Evolutionary conservation across 2,329 filamentous ascomycete species (phyloP), one percentile per base, ranked within the genome.

Genomic region (Calonectria leucothoes): DNA sequence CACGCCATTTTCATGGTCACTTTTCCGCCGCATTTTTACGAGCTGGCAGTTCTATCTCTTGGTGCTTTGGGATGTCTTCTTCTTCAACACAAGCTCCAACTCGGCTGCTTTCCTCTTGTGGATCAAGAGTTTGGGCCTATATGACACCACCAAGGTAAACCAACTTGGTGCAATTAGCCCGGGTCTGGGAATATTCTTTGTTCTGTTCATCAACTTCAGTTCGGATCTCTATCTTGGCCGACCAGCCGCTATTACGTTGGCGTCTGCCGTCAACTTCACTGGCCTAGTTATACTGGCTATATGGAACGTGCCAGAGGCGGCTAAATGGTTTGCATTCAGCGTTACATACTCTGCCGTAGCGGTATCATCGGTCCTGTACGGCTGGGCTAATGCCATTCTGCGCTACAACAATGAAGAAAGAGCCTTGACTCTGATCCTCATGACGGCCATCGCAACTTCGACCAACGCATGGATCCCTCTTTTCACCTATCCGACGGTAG

Each of bases 151-250:
- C 10, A 74, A 42, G 5, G 33, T 77, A 17, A 77, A 77, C 52
- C 69, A 77, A 3, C 63, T 77, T 7, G 75, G 70, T 42, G 72
- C 74, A 3, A 77, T 77, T 35, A 75, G 74, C 15, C 75, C 75
- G 1, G 74, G 72, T 6, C 61, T 77, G 11, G 75, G 75, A 7
- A 77, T 77, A 27, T 77, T 77, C 51, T 77, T 76, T 35, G 74
- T 76, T 6, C 52, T 77, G 0, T 77, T 77, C 33, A 76, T 77
- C 49, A 74, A 75, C 66, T 74, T 76, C 39, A 71, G 71, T 35
- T 83, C 80, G n/a, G 79, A 77, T 52, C 74, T 77, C 2, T 76
- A 67, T 69, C 72, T 77, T 35, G 75, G 75, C 3, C 70, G 72
- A 6, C 72, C 75, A 2, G 70, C 66, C 0, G 75, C 75, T 2